Conservation (phyloP, 208 protist species). For the Spongospora subterranea region DNA sequence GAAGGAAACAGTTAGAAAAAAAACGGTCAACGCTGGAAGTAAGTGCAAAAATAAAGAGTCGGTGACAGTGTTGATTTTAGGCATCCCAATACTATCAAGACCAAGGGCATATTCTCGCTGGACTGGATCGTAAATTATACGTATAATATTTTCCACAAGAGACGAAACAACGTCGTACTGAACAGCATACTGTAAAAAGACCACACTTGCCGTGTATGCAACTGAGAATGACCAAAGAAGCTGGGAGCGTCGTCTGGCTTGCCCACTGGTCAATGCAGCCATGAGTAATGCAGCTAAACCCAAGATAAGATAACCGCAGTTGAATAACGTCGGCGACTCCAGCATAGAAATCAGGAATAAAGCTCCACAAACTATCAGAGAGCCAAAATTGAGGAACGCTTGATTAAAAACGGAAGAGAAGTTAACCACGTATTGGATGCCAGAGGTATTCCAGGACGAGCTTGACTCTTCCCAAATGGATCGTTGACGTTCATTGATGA, state of each 20-base stretch:
- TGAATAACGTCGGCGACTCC: background rate
- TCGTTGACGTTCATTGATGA: constrained; percentile 8
- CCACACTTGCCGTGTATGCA: constrained; percentile 39
- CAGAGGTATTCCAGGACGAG: background rate
- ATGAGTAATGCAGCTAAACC: background rate
- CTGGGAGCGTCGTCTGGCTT: background rate
- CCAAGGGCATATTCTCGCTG: background rate
- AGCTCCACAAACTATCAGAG: background rate
- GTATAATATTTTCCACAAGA: background rate
- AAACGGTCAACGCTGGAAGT: background rate
- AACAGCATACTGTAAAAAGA: constrained; percentile 41
- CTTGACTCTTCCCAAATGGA: background rate
- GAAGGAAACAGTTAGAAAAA: constrained; percentile 48
- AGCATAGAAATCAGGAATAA: constrained; percentile 10
- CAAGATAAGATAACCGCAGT: constrained; percentile 3
- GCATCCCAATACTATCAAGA: constrained; percentile 39
- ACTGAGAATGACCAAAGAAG: background rate
- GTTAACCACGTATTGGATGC: background rate
- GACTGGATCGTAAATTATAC: background rate
- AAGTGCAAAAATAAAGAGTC: background rate
- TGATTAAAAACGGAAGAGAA: background rate
- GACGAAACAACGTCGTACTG: constrained; percentile 45
- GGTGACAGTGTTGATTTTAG: background rate
- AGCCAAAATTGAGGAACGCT: constrained; percentile 42
- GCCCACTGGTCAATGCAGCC: background rate